phyloP scores from a whole-genome alignment of 352 stramenopile genomes.

The Elongisporangium undulatum region DNA sequence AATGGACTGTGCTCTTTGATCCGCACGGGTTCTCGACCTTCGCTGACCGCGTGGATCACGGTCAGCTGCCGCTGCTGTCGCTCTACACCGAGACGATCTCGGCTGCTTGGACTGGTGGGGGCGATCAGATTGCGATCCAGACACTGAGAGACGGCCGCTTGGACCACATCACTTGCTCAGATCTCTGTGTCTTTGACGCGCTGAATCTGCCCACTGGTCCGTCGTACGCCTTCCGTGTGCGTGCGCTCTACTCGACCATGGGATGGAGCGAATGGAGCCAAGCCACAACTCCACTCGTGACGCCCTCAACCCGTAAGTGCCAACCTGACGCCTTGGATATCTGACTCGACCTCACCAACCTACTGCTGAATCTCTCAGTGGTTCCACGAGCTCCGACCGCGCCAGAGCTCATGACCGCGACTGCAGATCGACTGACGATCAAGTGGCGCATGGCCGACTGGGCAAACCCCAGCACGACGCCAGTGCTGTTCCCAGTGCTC shows the following conservation, averaged over 20 bases:
- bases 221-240: slow-evolving; percentile 45
- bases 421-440: slow-evolving; percentile 29
- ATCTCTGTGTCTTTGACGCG: slow-evolving; percentile 20
- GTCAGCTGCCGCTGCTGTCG: slow-evolving; percentile 31
- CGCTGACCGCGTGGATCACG: slow-evolving; percentile 6
- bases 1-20: slow-evolving; percentile 65
- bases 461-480: not conserved
- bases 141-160: slow-evolving; percentile 23
- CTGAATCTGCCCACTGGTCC: slow-evolving; percentile 17
- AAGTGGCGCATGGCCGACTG: slow-evolving; percentile 32
- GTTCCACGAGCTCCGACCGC: slow-evolving; percentile 31
- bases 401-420: slow-evolving; percentile 33
- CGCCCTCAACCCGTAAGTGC: slow-evolving; percentile 27
- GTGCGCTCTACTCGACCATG: slow-evolving; percentile 22
- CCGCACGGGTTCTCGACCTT: slow-evolving; percentile 7
- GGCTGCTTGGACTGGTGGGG: slow-evolving; percentile 33
- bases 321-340: not conserved
- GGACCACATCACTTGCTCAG: slow-evolving; percentile 15
- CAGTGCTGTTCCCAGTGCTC: slow-evolving; percentile 30
- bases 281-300: slow-evolving; percentile 24
- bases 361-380: slow-evolving; percentile 3
- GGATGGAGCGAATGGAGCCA: slow-evolving; percentile 58
- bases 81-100: slow-evolving; percentile 52
- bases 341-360: not conserved
- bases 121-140: slow-evolving; percentile 49